phyloP scores from a whole-genome alignment of 2,329 filamentous ascomycete species.

The Sclerotinia glacialis region DNA sequence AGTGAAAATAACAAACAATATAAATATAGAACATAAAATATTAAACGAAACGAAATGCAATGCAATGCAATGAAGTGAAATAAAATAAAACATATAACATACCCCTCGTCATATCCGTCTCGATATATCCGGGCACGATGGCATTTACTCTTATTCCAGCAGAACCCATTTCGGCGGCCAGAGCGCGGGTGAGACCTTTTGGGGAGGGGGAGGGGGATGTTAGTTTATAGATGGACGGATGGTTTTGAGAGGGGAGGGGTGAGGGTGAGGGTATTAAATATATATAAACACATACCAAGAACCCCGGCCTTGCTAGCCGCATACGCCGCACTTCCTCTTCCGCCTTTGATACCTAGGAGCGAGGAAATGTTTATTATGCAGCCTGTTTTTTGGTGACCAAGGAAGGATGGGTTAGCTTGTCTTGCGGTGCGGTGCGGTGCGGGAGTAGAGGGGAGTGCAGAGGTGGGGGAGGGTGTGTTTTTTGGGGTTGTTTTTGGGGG shows the following conservation, averaged over 20 bases:
- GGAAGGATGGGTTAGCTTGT: too few relatives aligned
- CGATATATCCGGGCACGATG: slow-evolving; percentile 78
- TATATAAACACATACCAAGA: slow-evolving; percentile 50
- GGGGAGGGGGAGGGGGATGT: not conserved
- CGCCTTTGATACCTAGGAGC: slow-evolving; percentile 67
- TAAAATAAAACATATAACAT: slow-evolving; percentile 28
- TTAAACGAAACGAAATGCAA: not conserved
- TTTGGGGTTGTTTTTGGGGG: too few relatives aligned
- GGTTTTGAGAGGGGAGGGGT: too few relatives aligned
- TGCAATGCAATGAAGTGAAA: not conserved
- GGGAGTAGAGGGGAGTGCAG: too few relatives aligned
- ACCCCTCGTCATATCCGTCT: slow-evolving; percentile 77
- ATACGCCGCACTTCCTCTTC: slow-evolving; percentile 69
- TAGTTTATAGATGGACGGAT: too few relatives aligned
- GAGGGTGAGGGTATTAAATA: too few relatives aligned
- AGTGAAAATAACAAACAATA: not conserved
- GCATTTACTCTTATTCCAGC: slow-evolving; percentile 72
- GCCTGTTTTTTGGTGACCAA: slow-evolving; percentile 39
- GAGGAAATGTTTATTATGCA: slow-evolving; percentile 83
- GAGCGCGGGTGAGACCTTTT: slow-evolving; percentile 63
- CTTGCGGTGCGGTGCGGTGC: too few relatives aligned
- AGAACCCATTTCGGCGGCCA: slow-evolving; percentile 60
- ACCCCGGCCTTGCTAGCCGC: slow-evolving; percentile 79
- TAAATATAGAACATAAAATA: not conserved
- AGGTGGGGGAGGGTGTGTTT: too few relatives aligned